Evolutionary conservation across 495 filamentous ascomycete species (phyloP), one percentile per base, ranked within the genome.

Genomic region (Penicillium soppii): DNA sequence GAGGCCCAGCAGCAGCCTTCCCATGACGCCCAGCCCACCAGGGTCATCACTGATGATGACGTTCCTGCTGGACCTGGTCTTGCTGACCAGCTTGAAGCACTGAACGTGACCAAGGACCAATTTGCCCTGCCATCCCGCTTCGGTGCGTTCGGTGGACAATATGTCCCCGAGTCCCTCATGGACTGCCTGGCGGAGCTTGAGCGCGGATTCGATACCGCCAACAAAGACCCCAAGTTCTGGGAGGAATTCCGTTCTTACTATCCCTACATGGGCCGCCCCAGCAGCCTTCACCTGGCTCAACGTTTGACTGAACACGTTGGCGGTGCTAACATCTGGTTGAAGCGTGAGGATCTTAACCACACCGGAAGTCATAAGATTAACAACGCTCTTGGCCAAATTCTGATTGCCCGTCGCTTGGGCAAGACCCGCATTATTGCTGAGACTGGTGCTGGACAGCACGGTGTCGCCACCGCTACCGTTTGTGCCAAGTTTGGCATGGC

Each of bases 81-180:
- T 7, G 79, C 70, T 35, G 89, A 90, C 56, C 86, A 92, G 62
- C 70, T 92, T 19, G 85, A 88, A 45, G 85, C 88, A 8, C 67
- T 91, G 4, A 91, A 91, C 42, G 70, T 70, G 19, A 61, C 59
- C 15, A 74, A 75, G 27, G 74, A 83, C 36, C 53, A 69, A 41
- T 73, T 68, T 29, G 80, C 81, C 47, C 74, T 87, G 26, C 91
- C 92, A 3, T 82, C 89, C 44, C 85, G 92, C 12, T 99, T 99
- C 61, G 94, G 94, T 50, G 89, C 96, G 68, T 99, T 96, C 56
- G 94, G 94, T 58, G 94, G 94, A n/a, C 94, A 97, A 68, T 99
- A 97, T 61, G 92, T 99, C 1, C 95, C 94, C 1, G 94, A 99
- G 71, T 91, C 91, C 6, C 80, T 99, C 23, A 97, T 97, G 91